Base-by-base conservation (phyloP, 805 yeast species). In the Sugiyamaella lignohabitans region DNA sequence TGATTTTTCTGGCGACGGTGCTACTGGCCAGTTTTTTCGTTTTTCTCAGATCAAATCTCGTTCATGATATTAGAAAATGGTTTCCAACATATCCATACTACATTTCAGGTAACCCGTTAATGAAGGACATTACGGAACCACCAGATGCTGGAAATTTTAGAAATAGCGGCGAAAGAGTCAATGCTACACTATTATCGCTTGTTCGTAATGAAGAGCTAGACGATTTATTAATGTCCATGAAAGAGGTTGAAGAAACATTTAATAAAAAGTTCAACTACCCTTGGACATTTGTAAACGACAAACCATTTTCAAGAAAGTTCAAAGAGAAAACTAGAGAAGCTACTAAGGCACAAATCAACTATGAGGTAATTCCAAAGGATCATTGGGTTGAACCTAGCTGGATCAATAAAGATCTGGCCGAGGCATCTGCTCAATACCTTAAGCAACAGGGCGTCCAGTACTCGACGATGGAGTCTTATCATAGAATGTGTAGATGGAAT, bases 401-500 rank as follows among this genome's bases (percentile, higher is more conserved):
- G 57, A 78, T 85, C 17, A 84, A 84, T 60, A 52, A 54, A 2
- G 67, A 62, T 75, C 21, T 35, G 21, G 20, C 74, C 48, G 54
- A 54, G 8, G 59, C 63, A 44, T 76, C 72, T 2, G 71, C 75
- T 59, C 40, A 45, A 17, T 27, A 44, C 11, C 40, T 53, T 36
- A 40, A 47, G 21, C 41, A 55, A 3, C 61, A 65, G 2, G 68
- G 72, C 18, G 72, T 80, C 14, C 83, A 80, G 3, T 83, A 84
- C 59, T 86, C 88, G 1, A 69, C 69, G 18, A 69, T 67, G 62
- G 62, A 60, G 18, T 80, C 88, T 0, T 86, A 86, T 57, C 94
- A 84, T 58, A 82, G 84, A 58, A 86, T 86, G 95, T 86, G 95
- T 61, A 73, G 95, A 21, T 86, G 81, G 63, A 84, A 84, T 61